Conservation (phyloP, 2,329 filamentous ascomycete genomes). For the Pseudocercospora eumusae region DNA sequence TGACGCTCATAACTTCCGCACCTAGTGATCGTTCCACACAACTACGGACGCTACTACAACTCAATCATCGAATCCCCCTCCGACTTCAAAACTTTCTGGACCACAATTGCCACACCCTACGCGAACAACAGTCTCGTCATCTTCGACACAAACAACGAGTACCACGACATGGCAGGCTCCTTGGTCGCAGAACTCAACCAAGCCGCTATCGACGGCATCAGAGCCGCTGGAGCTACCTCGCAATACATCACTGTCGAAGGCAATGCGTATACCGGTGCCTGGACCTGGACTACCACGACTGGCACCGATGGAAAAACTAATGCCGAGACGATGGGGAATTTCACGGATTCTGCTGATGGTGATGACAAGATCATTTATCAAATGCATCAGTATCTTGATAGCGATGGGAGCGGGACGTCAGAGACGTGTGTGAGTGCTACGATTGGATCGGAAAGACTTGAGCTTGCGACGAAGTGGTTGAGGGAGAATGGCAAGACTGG, state of each 20-base stretch:
- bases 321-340: constrained; percentile 46
- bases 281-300: constrained; percentile 53
- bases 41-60: constrained; percentile 54
- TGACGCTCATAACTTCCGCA: too few relatives aligned
- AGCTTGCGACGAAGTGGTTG: constrained; percentile 57
- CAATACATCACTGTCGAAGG: constrained; percentile 64
- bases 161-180: constrained; percentile 47
- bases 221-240: constrained; percentile 46
- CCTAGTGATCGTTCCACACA: constrained; percentile 52
- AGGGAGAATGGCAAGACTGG: constrained; percentile 55
- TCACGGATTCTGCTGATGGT: constrained; percentile 55
- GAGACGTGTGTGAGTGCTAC: constrained; percentile 54
- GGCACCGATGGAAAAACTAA: constrained; percentile 48
- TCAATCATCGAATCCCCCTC: constrained; percentile 47
- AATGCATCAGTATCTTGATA: constrained; percentile 65
- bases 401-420: constrained; percentile 56
- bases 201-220: constrained; percentile 51
- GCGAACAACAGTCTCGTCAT: constrained; percentile 47
- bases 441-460: constrained; percentile 56
- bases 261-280: constrained; percentile 52
- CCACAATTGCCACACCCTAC: constrained; percentile 44
- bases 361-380: constrained; percentile 62
- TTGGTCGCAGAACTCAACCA: constrained; percentile 52
- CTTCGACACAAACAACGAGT: constrained; percentile 53
- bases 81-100: constrained; percentile 50